These are phyloP conservation scores for Daldinia grandis DNA, from an alignment of 495 filamentous ascomycete species.

Conservation along the genomic window DNA sequence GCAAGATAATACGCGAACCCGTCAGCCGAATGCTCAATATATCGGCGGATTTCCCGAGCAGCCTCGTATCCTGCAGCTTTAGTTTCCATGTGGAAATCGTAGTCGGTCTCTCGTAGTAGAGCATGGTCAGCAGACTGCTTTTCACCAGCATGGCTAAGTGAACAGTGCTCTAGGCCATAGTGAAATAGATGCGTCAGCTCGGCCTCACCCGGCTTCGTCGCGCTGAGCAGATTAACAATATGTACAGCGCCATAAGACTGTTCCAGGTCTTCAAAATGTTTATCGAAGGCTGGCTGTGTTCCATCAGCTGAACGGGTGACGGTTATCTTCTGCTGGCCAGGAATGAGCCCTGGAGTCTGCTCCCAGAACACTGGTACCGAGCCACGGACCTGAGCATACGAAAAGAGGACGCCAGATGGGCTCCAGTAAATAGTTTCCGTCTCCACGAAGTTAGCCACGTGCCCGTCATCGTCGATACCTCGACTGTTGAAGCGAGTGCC, in stretches of 20 bases:
- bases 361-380: constrained; percentile 98
- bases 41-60: constrained; percentile 76
- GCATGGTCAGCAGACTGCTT: constrained; percentile 66
- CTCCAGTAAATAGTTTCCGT: constrained; percentile 77
- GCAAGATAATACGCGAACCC: constrained; percentile 90
- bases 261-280: constrained; percentile 86
- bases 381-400: constrained; percentile 90
- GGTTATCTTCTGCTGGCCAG: constrained; percentile 93
- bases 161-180: constrained; percentile 75
- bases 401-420: constrained; percentile 79
- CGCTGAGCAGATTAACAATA: constrained; percentile 89
- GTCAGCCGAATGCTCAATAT: constrained; percentile 78
- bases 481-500: constrained; percentile 96
- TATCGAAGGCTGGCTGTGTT: constrained; percentile 93
- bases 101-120: constrained; percentile 80
- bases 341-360: constrained; percentile 84
- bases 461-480: constrained; percentile 96
- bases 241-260: constrained; percentile 88
- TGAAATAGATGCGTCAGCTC: constrained; percentile 81
- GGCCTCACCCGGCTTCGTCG: constrained; percentile 81
- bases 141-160: constrained; percentile 62
- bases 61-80: constrained; percentile 88
- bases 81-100: constrained; percentile 95
- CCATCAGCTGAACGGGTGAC: constrained; percentile 89
- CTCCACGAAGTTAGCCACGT: constrained; percentile 89